phyloP scores from a whole-genome alignment of 352 stramenopile genomes.

The Lagenidium giganteum region DNA sequence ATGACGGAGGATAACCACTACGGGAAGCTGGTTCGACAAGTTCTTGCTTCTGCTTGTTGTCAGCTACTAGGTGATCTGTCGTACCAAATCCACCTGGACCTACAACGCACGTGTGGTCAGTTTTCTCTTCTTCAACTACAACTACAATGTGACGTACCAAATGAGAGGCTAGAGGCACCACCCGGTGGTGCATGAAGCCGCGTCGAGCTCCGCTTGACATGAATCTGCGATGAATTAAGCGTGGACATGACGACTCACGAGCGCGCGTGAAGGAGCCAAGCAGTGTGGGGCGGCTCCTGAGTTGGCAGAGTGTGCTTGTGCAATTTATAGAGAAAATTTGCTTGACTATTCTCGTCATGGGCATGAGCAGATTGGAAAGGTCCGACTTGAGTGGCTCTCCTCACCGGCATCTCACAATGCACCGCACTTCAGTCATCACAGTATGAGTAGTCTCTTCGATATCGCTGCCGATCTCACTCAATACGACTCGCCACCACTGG shows the following conservation, averaged over 20 bases:
- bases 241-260: constrained; percentile 44
- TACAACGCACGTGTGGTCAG: constrained; percentile 1
- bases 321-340: too few species aligned
- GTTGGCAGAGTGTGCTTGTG: too few species aligned
- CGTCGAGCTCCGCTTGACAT: constrained; percentile 77
- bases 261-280: too few species aligned
- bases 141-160: constrained; percentile 41
- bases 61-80: background rate
- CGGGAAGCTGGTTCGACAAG: constrained; percentile 1
- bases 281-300: too few species aligned
- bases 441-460: constrained; percentile 58
- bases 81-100: constrained; percentile 46
- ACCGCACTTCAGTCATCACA: too few species aligned
- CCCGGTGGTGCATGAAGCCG: constrained; percentile 63
- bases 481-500: constrained; percentile 13
- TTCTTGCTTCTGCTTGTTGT: constrained; percentile 9
- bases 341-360: too few species aligned
- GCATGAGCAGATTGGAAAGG: too few species aligned
- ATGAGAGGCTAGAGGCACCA: constrained; percentile 60
- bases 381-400: too few species aligned
- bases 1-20: background rate
- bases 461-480: constrained; percentile 45
- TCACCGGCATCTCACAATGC: too few species aligned
- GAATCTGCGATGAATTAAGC: constrained; percentile 67
- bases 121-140: too few species aligned